These are phyloP conservation scores for Madurella fahalii DNA, from an alignment of 2,329 filamentous ascomycete species.

Conservation along the genomic window DNA sequence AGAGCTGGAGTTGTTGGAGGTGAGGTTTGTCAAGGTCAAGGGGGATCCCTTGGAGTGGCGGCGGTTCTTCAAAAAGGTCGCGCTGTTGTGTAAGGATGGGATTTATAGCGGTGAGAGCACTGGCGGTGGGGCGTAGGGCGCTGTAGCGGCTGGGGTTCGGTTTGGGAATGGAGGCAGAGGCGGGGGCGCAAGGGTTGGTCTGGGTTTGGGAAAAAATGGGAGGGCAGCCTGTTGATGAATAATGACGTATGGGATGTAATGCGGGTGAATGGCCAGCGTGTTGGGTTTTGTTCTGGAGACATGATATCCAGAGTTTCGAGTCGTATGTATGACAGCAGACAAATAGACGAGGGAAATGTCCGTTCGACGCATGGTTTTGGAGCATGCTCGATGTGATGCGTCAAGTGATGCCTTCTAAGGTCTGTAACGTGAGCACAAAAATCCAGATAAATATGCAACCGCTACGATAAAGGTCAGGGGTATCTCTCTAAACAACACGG, in stretches of 20 bases:
- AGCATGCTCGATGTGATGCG: not conserved
- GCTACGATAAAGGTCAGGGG: too few relatives aligned
- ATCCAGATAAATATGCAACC: too few relatives aligned
- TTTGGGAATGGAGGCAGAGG: not conserved
- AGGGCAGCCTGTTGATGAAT: not conserved
- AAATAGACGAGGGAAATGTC: not conserved
- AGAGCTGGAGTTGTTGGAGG: conserved; percentile 65
- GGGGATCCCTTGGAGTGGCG: conserved; percentile 97
- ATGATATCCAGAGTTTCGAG: not conserved
- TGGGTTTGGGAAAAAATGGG: conserved; percentile 2
- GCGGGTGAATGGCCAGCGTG: not conserved
- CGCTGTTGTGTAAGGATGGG: conserved; percentile 78
- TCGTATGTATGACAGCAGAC: not conserved
- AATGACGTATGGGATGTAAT: not conserved
- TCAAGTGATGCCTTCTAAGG: not conserved
- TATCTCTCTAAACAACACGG: not conserved
- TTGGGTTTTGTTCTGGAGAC: conserved; percentile 11
- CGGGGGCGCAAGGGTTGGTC: not conserved
- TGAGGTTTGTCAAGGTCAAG: conserved; percentile 89
- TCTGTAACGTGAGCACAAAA: too few relatives aligned
- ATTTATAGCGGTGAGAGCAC: conserved; percentile 46
- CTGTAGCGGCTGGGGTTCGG: not conserved
- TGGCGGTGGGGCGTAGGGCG: conserved; percentile 3
- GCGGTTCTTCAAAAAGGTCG: conserved; percentile 94
- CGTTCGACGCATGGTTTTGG: not conserved